phyloP scores from a whole-genome alignment of 768 basidiomycete genomes.

The Russula compacta region DNA sequence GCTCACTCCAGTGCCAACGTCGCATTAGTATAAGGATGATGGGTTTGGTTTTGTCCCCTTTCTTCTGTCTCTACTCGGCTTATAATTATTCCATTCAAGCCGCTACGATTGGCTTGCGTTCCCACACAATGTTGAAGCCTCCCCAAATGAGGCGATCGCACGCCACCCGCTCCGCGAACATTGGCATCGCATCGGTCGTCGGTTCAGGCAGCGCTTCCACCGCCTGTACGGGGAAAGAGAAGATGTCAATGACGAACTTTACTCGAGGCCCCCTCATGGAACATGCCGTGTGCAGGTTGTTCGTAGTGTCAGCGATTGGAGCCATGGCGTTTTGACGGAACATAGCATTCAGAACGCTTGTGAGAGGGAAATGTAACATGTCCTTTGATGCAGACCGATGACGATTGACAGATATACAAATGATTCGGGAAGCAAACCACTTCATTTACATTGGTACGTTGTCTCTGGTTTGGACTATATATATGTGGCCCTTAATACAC shows the following conservation, averaged over 20 bases:
- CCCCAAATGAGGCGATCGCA: conserved; percentile 59
- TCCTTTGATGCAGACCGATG: conserved; percentile 1
- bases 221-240: conserved; percentile 23
- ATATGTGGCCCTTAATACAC: background rate
- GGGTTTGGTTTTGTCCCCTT: conserved; percentile 33
- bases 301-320: conserved; percentile 89
- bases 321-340: conserved; percentile 84
- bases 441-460: conserved; percentile 84
- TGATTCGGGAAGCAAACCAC: conserved; percentile 80
- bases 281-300: conserved; percentile 70
- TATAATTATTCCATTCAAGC: conserved; percentile 25
- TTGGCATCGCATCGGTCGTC: conserved; percentile 35
- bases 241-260: conserved; percentile 27
- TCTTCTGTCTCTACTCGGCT: background rate
- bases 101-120: conserved; percentile 64
- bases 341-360: conserved; percentile 91
- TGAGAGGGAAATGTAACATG: conserved; percentile 32
- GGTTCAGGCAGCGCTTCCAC: conserved; percentile 26
- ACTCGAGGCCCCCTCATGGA: conserved; percentile 37
- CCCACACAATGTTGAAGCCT: conserved; percentile 55
- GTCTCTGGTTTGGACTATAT: background rate
- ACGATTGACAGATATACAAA: conserved; percentile 45
- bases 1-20: background rate
- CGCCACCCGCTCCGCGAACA: conserved; percentile 63
- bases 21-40: conserved; percentile 31